A percentile compares a stretch with the other conserved stretches of the same genome.
These are phyloP conservation scores for Penicillium sp. DNA, from an alignment of 2,329 filamentous ascomycete species.

Conservation along the genomic window DNA sequence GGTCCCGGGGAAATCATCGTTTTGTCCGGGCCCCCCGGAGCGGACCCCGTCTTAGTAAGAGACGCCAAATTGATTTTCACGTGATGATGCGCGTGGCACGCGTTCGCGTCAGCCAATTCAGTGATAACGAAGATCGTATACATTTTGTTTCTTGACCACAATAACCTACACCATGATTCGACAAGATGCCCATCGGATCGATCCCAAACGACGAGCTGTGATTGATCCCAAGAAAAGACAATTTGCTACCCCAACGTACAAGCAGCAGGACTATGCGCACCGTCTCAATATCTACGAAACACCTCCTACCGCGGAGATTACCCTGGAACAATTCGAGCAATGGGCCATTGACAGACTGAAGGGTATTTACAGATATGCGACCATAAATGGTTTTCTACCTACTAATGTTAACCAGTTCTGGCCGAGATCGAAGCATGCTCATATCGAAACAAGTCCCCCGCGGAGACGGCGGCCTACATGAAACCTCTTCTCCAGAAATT, in stretches of 20 bases:
- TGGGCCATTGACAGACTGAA: conserved; percentile 94
- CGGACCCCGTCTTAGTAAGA: not conserved
- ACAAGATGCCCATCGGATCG: conserved; percentile 45
- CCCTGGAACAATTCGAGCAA: conserved; percentile 95
- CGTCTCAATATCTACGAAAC: conserved; percentile 89
- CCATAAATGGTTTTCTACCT: not conserved
- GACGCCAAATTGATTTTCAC: conserved; percentile 4
- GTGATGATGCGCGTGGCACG: conserved; percentile 16
- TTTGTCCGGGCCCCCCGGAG: not conserved
- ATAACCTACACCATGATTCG: conserved; percentile 40
- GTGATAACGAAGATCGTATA: conserved; percentile 13
- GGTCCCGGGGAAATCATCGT: not conserved
- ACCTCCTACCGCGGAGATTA: conserved; percentile 90
- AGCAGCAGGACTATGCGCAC: conserved; percentile 75
- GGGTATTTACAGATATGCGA: conserved; percentile 51
- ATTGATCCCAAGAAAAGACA: conserved; percentile 82
- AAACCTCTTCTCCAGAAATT: conserved; percentile 83
- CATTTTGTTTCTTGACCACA: conserved; percentile 1
- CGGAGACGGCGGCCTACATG: conserved; percentile 82
- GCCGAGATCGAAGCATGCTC: conserved; percentile 78
- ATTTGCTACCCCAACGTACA: conserved; percentile 74
- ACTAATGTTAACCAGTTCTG: conserved; percentile 31
- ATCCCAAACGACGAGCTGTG: conserved; percentile 71
- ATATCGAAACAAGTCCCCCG: conserved; percentile 83
- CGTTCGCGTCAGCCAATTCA: conserved; percentile 26